Percentiles rank a stretch among this genome's conserved stretches.
Evolutionary conservation across 768 basidiomycete genomes (phyloP).

Genomic region (Daedalea quercina): DNA sequence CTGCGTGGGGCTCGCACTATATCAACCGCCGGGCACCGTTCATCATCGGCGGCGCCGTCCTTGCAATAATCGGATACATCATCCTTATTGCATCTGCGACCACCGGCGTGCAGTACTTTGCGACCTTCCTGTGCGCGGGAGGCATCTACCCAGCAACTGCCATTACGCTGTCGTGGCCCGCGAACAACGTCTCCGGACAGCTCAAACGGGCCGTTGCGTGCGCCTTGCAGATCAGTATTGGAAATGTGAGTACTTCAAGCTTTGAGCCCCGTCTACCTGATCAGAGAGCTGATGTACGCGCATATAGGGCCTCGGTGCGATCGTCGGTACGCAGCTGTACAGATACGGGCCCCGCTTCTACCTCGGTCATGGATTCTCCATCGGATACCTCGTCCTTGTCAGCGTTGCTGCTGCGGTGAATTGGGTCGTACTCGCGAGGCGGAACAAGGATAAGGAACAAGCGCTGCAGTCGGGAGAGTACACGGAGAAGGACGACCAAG

Average conservation of each 20-base stretch:
- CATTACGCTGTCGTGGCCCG: slow-evolving; percentile 6
- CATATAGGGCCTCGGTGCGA: slow-evolving; percentile 2
- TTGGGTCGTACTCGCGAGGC: not conserved
- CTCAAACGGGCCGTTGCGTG: slow-evolving; percentile 8
- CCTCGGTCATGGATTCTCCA: slow-evolving; percentile 5
- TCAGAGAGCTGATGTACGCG: not conserved
- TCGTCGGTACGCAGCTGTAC: slow-evolving; percentile 10
- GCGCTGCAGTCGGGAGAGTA: not conserved
- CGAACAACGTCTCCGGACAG: slow-evolving; percentile 11
- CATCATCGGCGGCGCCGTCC: slow-evolving; percentile 7
- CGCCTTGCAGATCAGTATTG: slow-evolving; percentile 9
- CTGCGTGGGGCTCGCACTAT: slow-evolving; percentile 2
- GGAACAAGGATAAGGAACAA: slow-evolving; percentile 4
- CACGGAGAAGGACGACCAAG: not conserved
- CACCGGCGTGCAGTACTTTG: slow-evolving; percentile 11
- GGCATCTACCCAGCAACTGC: slow-evolving; percentile 10
- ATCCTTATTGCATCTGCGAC: slow-evolving; percentile 4
- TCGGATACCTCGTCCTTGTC: slow-evolving; percentile 3
- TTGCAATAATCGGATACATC: slow-evolving; percentile 10
- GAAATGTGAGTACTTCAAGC: not conserved
- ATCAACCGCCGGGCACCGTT: slow-evolving; percentile 9
- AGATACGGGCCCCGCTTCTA: slow-evolving; percentile 5
- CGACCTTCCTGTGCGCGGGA: slow-evolving; percentile 7
- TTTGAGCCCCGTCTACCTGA: not conserved
- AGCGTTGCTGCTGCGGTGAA: not conserved